Percentiles rank a stretch among this genome's conserved stretches.
phyloP scores from a whole-genome alignment of 495 filamentous ascomycete species.

The Tuber calosporum region DNA sequence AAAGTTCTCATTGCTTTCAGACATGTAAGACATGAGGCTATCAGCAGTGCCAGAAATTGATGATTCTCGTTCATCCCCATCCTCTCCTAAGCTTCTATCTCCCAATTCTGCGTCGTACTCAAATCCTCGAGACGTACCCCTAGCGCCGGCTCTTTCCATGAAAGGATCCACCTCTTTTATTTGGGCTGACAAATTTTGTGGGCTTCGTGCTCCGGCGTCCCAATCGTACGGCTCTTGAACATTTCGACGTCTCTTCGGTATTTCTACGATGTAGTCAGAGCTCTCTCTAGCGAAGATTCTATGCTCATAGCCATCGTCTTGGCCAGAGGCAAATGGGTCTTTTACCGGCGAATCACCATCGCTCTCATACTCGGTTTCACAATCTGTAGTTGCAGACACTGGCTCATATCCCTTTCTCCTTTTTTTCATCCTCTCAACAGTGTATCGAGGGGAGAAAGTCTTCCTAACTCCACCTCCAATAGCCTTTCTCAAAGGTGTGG shows the following conservation, averaged over 20 bases:
- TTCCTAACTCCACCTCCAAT: background rate
- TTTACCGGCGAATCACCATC: constrained; percentile 7
- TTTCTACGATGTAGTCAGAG: background rate
- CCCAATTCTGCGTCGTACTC: background rate
- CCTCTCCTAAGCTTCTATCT: background rate
- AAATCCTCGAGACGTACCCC: background rate
- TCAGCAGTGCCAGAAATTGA: background rate
- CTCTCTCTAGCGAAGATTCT: background rate
- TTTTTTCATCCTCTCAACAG: background rate
- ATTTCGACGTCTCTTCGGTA: background rate
- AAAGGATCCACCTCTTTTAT: background rate
- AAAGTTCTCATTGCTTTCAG: constrained; percentile 8
- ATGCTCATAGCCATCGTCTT: constrained; percentile 5
- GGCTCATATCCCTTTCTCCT: background rate
- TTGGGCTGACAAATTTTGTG: constrained; percentile 12
- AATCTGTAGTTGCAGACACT: background rate
- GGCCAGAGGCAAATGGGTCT: constrained; percentile 14
- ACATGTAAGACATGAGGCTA: background rate
- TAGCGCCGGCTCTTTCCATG: background rate
- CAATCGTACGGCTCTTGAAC: constrained; percentile 2
- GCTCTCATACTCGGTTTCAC: background rate
- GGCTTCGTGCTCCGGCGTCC: constrained; percentile 9
- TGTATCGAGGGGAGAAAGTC: background rate
- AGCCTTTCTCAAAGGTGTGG: background rate
- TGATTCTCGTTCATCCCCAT: background rate